Evolutionary conservation across 345 rosid species (phyloP), one percentile per base, ranked within the genome.

Genomic region (Murraya paniculata): DNA sequence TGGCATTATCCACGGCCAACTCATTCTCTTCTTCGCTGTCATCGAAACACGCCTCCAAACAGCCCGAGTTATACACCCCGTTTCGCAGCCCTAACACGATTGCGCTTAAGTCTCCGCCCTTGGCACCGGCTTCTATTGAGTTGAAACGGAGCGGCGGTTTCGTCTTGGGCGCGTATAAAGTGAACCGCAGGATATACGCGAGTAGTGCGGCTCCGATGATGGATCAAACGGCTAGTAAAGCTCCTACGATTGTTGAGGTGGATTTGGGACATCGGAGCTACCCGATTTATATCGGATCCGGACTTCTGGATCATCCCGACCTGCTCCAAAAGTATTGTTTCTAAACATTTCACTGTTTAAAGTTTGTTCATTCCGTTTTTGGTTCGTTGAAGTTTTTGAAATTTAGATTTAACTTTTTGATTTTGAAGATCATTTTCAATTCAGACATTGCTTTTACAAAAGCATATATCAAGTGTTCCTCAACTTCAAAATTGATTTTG

Each of bases 251-350:
- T 69, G 98, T 96, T 48, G 89, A 96, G 7, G 99, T 96, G 75
- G 94, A 93, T 84, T 87, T 96, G 84, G 98, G 99, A 18, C 60
- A 80, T 78, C 91, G 99, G 80, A 96, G 98, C 81, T 96, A 96
- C 78, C 99, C 98, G 67, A 94, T 96, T 78, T 94, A 96, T 68
- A 96, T 96, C 59, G 98, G 98, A 57, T 87, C 98, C 71, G 95
- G 94, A 1, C 87, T 96, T 73, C 98, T 96, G 27, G 84, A 94
- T 81, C 98, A 86, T 30, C 91, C 94, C 18, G 82, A 90, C 9
- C 88, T 96, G 76, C 92, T 96, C 35, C 98, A 94, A 85, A 91
- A 91, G 98, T 94, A 31, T 22, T 11, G 19, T 18, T 19, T 64
- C 60, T 50, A 38, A 28, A 28, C 61, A 0, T 57, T 73, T 71